Conservation (phyloP, 108 stramenopile species). For the Hondaea fermentalgiana region DNA sequence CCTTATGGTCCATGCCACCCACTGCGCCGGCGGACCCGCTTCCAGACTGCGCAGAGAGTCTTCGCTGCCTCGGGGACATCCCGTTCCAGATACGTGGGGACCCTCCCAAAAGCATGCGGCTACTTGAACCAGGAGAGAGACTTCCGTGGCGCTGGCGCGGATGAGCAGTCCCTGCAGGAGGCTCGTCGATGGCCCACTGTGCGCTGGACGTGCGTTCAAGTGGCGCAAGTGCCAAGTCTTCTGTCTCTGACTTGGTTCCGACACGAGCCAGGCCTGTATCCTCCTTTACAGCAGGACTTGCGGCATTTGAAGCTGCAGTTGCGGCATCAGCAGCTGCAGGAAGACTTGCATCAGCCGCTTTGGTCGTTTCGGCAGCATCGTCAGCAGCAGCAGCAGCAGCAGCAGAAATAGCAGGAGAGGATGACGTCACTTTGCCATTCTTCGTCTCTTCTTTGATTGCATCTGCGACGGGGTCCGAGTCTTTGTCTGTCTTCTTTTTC, state of each 20-base stretch:
- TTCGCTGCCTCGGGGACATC: neutral
- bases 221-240: neutral
- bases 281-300: neutral
- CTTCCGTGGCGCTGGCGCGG: neutral
- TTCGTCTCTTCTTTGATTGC: too few relatives aligned
- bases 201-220: neutral
- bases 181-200: neutral
- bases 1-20: neutral
- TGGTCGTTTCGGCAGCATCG: too few relatives aligned
- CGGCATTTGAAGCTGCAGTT: neutral
- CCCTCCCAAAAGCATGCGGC: neutral
- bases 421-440: too few relatives aligned
- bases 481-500: too few relatives aligned
- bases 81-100: neutral
- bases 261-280: too few relatives aligned
- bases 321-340: neutral
- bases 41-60: neutral
- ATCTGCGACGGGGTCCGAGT: too few relatives aligned
- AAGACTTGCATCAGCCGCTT: too few relatives aligned
- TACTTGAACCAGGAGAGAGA: neutral
- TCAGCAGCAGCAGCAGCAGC: too few relatives aligned
- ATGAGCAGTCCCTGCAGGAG: neutral
- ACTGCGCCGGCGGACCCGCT: neutral
- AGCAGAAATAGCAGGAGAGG: too few relatives aligned
- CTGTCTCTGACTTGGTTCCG: neutral